Conservation (phyloP, 352 stramenopile genomes). For the Aphanomyces euteiches region DNA sequence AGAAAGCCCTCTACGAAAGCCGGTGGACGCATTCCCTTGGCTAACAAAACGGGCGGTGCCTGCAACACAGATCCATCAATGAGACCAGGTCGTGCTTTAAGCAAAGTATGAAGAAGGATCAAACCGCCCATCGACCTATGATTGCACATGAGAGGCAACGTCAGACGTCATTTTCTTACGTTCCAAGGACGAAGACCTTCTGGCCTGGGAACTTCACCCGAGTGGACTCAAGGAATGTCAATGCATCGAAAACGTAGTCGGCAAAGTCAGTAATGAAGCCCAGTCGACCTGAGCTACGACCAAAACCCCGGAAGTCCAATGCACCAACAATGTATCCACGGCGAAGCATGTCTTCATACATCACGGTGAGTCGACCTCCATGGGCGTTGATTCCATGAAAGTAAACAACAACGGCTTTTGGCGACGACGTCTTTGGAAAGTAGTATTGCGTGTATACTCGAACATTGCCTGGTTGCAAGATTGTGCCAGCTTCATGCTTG, state of each 20-base stretch:
- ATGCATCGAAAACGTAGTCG: constrained; percentile 56
- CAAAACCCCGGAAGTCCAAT: constrained; percentile 70
- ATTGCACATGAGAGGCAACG: not conserved
- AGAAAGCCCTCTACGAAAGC: constrained; percentile 43
- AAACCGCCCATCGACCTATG: constrained; percentile 62
- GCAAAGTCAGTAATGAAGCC: constrained; percentile 69
- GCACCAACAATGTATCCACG: constrained; percentile 63
- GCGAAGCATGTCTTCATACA: constrained; percentile 66
- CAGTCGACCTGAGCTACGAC: constrained; percentile 63
- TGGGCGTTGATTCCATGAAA: constrained; percentile 74
- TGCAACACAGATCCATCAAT: constrained; percentile 71
- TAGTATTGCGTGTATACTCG: constrained; percentile 28
- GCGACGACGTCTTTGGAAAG: not conserved
- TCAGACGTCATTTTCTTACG: constrained; percentile 34
- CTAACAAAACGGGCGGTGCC: constrained; percentile 67
- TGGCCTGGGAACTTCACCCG: constrained; percentile 59
- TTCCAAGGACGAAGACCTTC: constrained; percentile 70
- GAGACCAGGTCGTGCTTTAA: constrained; percentile 42
- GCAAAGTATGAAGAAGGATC: constrained; percentile 56
- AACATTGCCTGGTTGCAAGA: not conserved
- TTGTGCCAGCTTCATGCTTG: constrained; percentile 4
- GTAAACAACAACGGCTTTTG: constrained; percentile 54
- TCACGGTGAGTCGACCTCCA: constrained; percentile 62
- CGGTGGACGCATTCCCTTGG: constrained; percentile 51
- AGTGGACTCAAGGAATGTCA: constrained; percentile 56